phyloP scores from a whole-genome alignment of 768 basidiomycete genomes.

The Panaeolus cyanescens region DNA sequence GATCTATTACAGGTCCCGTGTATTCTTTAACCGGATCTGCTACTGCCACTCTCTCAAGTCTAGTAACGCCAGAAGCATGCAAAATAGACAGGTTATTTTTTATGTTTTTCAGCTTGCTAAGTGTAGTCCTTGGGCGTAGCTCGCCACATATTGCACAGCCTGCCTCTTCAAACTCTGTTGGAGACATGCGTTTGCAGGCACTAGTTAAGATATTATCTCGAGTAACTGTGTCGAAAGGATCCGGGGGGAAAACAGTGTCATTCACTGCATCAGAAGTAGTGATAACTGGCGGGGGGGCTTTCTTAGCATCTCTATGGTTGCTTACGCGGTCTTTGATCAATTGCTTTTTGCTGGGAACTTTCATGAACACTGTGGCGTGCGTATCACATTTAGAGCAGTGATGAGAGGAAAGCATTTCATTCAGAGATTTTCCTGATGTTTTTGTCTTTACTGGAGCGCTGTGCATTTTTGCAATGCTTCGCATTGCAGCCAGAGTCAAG shows the following conservation, averaged over 20 bases:
- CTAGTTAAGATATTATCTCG: background rate
- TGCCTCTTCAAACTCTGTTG: slow-evolving; percentile 19
- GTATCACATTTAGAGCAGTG: background rate
- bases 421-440: background rate
- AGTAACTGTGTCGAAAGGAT: background rate
- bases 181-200: background rate
- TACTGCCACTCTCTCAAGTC: slow-evolving; percentile 2
- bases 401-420: background rate
- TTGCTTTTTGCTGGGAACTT: background rate
- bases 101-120: slow-evolving; percentile 18
- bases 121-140: slow-evolving; percentile 6
- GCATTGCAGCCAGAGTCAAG: background rate
- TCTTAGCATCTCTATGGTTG: background rate
- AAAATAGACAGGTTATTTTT: slow-evolving; percentile 8
- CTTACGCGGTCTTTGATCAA: background rate
- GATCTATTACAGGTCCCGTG: slow-evolving; percentile 14
- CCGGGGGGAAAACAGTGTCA: background rate
- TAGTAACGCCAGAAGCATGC: background rate
- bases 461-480: background rate
- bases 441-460: background rate
- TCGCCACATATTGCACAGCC: slow-evolving; percentile 33
- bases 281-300: too few species aligned
- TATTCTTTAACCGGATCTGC: background rate
- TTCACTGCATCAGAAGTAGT: too few species aligned
- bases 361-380: background rate